Evolutionary conservation across 1,284 basidiomycete species (phyloP).

Genomic region (Ceratorhiza oryzae-sativae): DNA sequence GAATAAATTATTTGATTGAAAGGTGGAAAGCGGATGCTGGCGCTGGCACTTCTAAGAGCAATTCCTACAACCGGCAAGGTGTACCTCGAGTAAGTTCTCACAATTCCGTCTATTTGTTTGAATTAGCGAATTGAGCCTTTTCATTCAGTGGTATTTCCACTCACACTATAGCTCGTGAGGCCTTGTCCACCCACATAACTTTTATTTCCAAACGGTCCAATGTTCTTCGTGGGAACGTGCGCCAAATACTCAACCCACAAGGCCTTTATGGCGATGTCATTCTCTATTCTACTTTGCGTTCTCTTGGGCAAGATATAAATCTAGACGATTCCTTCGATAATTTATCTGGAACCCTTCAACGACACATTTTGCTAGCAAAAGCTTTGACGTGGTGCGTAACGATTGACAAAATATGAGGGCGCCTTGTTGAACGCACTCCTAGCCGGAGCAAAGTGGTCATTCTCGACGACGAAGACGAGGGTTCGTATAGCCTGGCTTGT

Average conservation of each 20-base stretch:
- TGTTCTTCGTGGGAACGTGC: background rate
- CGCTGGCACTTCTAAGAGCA: slow-evolving; percentile 2
- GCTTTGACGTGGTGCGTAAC: background rate
- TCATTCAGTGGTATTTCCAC: slow-evolving; percentile 11
- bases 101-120: background rate
- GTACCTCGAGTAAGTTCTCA: slow-evolving; percentile 9
- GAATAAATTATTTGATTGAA: background rate
- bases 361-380: background rate
- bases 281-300: background rate
- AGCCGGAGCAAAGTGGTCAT: slow-evolving; percentile 11
- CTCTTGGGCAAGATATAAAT: background rate
- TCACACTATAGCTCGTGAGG: slow-evolving; percentile 2
- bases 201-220: slow-evolving; percentile 4
- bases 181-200: background rate
- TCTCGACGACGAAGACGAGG: background rate
- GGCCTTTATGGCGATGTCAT: background rate
- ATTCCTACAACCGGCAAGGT: slow-evolving; percentile 11
- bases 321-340: background rate
- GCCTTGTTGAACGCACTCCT: background rate
- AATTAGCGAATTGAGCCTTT: background rate
- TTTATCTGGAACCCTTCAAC: background rate
- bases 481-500: no score
- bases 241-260: slow-evolving; percentile 1
- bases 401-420: background rate
- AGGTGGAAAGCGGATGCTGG: slow-evolving; percentile 14